Base-by-base conservation (phyloP, 768 basidiomycete species). In the Mycena venus region DNA sequence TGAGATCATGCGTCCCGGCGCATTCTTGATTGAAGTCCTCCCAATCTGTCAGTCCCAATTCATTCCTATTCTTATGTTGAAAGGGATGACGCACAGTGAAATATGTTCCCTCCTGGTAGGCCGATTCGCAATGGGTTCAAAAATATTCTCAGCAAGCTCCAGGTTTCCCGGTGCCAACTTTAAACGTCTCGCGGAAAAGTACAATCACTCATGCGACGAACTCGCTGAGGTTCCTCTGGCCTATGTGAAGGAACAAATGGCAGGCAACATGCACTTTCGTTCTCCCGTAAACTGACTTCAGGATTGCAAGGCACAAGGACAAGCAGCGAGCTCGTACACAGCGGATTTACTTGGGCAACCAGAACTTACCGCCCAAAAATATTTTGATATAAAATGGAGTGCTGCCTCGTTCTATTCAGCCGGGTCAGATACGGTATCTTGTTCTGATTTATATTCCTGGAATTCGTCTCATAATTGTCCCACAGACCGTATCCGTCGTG, bases 141-240 rank as follows among this genome's bases (percentile, higher is more conserved):
- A 9, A 7, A 40, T 19, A 36, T 55, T 36, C 8, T 58, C 3
- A 47, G 0, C 3, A 7, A 42, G 90, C 15, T 82, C 83, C 21
- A 91, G 91, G 91, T 85, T 91, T 72, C 91, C 91, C 8, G 91
- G 91, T 9, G 88, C 88, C 14, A 83, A 82, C 0, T 91, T 91
- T 83, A 86, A 91, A 78, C 75, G 78, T 58, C 86, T 81, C 31
- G 91, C 90, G 0, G 83, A 79, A 40, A 81, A 83, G 68, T 90
- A 89, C 87, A 83, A 83, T 14, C 75, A 75, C 29, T 85, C 85
- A 3, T 80, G 88, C 11, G 70, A 82, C n/a, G 81, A 82, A 23
- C 86, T 90, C 86, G 85, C 86, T 5, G 86, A 90, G 29, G 78
- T 80, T 12, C 90, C 90, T 4, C 85, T 87, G 70, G 75, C 79